These are phyloP conservation scores for Boechera divaricarpa DNA, from an alignment of 345 rosid species.

Conservation along the genomic window DNA sequence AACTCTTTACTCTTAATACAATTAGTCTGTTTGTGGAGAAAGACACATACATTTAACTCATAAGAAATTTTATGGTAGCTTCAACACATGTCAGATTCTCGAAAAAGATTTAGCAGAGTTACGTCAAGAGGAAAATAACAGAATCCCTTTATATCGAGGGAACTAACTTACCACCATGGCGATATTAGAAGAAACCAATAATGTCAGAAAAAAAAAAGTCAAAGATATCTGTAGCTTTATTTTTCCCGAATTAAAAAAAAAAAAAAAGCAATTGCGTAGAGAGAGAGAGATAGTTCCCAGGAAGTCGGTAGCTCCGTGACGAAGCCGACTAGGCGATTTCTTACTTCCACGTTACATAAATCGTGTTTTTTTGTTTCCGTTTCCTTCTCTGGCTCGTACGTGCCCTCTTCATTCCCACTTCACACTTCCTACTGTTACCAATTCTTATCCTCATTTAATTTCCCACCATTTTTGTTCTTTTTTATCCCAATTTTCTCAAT, in stretches of 20 bases:
- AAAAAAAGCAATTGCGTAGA: neutral
- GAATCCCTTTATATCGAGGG: too few species aligned
- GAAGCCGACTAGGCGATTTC: slow-evolving; percentile 22
- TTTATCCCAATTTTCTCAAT: too few species aligned
- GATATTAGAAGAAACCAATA: too few species aligned
- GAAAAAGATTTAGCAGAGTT: too few species aligned
- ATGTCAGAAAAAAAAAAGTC: neutral
- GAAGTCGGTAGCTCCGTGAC: slow-evolving; percentile 20
- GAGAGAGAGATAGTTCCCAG: neutral
- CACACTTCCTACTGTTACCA: slow-evolving; percentile 1
- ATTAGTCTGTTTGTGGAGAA: too few species aligned
- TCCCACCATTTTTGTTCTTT: neutral
- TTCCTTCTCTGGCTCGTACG: neutral
- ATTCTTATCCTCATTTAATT: neutral
- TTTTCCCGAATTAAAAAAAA: neutral
- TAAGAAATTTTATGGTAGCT: too few species aligned
- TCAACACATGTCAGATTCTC: too few species aligned
- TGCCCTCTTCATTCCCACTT: slow-evolving; percentile 2
- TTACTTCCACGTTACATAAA: slow-evolving; percentile 17
- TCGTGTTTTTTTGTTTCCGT: neutral
- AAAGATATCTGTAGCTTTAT: neutral
- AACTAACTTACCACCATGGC: too few species aligned
- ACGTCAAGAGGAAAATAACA: too few species aligned
- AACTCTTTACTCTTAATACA: too few species aligned
- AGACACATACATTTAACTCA: too few species aligned